These are phyloP conservation scores for Lodderomyces margitis DNA, from an alignment of 1,139 yeast species.

Conservation along the genomic window DNA sequence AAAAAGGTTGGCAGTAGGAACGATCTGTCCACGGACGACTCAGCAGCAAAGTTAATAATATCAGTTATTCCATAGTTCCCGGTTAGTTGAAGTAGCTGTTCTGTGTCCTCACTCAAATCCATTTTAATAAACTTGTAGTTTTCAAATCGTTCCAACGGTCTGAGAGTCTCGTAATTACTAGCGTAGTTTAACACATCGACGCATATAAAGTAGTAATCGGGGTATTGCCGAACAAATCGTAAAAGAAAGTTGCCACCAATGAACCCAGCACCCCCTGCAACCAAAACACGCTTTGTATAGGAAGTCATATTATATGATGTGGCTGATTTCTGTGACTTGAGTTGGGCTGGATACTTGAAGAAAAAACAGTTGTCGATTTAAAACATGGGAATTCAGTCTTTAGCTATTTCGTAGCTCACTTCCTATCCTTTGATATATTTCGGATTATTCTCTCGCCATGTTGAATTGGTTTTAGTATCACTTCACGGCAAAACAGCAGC, in stretches of 20 bases:
- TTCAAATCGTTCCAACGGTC: conserved; percentile 16
- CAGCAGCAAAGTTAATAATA: conserved; percentile 57
- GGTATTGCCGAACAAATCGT: conserved; percentile 36
- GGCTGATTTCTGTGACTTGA: too few species aligned
- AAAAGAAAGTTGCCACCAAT: conserved; percentile 52
- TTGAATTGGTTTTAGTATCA: too few species aligned
- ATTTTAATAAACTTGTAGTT: conserved; percentile 28
- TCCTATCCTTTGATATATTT: too few species aligned
- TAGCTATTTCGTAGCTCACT: too few species aligned
- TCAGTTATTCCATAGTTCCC: conserved; percentile 25
- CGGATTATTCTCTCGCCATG: too few species aligned
- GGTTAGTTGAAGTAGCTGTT: conserved; percentile 6
- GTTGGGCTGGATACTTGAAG: too few species aligned
- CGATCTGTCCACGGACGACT: conserved; percentile 56
- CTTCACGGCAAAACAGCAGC: not conserved
- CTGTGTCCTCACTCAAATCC: conserved; percentile 36
- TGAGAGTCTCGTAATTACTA: conserved; percentile 14
- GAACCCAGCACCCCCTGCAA: conserved; percentile 63
- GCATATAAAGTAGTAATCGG: conserved; percentile 41
- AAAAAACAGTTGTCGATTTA: too few species aligned
- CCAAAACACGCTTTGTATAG: conserved; percentile 28
- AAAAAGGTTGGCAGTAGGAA: conserved; percentile 47
- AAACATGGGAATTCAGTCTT: not conserved
- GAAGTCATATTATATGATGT: not conserved
- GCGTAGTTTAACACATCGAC: conserved; percentile 49